Evolutionary conservation across 139 green algal species (phyloP).

Genomic region (Chlamydomonas schloesseri): DNA sequence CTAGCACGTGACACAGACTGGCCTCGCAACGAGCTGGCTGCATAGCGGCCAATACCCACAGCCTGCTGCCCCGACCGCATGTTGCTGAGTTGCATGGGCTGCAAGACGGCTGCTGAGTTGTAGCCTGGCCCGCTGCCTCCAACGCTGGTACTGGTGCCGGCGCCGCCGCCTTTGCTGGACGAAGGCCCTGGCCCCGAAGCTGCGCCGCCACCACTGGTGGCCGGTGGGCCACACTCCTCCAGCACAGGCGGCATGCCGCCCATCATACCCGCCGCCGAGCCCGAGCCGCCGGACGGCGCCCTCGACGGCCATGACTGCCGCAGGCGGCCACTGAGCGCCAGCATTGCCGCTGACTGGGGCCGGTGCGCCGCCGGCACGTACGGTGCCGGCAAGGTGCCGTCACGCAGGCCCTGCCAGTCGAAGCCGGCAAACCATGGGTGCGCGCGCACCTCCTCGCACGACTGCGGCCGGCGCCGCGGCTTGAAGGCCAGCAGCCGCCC

Average conservation of each 20-base stretch:
- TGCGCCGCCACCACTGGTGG: too few relatives aligned
- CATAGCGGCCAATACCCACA: too few relatives aligned
- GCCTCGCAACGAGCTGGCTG: too few relatives aligned
- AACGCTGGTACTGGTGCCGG: too few relatives aligned
- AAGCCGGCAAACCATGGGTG: constrained; percentile 44
- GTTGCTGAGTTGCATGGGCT: too few relatives aligned
- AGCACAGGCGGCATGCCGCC: constrained; percentile 8
- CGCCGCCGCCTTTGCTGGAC: too few relatives aligned
- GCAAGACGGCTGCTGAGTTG: too few relatives aligned
- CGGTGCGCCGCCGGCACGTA: constrained; percentile 29
- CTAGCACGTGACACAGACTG: too few relatives aligned
- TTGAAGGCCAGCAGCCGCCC: constrained; percentile 11
- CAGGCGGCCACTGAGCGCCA: not conserved
- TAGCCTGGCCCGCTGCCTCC: too few relatives aligned
- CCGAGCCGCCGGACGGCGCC: not conserved
- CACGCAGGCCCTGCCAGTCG: constrained; percentile 29
- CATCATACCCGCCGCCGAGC: not conserved
- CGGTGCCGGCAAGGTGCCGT: constrained; percentile 26
- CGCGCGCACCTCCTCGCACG: not conserved
- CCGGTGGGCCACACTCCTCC: constrained; percentile 2
- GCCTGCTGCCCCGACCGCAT: too few relatives aligned
- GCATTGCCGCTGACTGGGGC: not conserved
- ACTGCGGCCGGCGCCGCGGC: constrained; percentile 17
- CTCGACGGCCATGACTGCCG: not conserved
- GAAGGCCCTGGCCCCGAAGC: too few relatives aligned